phyloP scores from a whole-genome alignment of 352 stramenopile species.

The Pythium grandisporangium region DNA sequence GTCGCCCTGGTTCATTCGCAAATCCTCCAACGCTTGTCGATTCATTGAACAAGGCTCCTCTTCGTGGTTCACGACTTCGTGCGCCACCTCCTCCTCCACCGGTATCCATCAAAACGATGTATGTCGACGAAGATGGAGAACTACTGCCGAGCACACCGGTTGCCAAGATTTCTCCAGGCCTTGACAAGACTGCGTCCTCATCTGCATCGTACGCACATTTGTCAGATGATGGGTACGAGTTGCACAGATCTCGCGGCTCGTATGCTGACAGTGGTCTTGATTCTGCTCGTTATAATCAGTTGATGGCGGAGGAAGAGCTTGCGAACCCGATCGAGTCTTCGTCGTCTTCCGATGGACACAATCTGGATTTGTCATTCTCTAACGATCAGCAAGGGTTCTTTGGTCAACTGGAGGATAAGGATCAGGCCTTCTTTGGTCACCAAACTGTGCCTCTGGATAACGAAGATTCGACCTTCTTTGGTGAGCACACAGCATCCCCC shows the following conservation, averaged over 20 bases:
- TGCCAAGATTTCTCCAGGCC: slow-evolving; percentile 1
- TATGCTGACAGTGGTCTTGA: not conserved
- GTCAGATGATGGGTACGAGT: not conserved
- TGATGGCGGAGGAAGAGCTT: not conserved
- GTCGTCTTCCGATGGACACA: not conserved
- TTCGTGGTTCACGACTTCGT: too few relatives aligned
- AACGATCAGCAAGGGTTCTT: slow-evolving; percentile 6
- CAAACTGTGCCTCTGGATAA: slow-evolving; percentile 2
- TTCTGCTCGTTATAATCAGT: not conserved
- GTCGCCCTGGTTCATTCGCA: not conserved
- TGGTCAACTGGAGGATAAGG: slow-evolving; percentile 1
- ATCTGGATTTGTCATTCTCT: not conserved
- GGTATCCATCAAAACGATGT: slow-evolving; percentile 4
- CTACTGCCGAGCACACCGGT: slow-evolving; percentile 5
- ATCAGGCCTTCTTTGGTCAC: slow-evolving; percentile 11
- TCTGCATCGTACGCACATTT: not conserved
- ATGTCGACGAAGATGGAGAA: slow-evolving; percentile 12
- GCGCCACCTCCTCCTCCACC: slow-evolving; percentile 3
- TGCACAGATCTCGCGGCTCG: too few relatives aligned
- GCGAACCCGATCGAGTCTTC: not conserved
- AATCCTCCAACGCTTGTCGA: not conserved
- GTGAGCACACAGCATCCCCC: not conserved
- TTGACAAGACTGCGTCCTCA: slow-evolving; percentile 10
- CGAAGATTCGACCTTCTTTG: not conserved
- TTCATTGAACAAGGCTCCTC: too few relatives aligned